These are phyloP conservation scores for Xylaria arbuscula DNA, from an alignment of 2,329 filamentous ascomycete genomes.

Conservation along the genomic window DNA sequence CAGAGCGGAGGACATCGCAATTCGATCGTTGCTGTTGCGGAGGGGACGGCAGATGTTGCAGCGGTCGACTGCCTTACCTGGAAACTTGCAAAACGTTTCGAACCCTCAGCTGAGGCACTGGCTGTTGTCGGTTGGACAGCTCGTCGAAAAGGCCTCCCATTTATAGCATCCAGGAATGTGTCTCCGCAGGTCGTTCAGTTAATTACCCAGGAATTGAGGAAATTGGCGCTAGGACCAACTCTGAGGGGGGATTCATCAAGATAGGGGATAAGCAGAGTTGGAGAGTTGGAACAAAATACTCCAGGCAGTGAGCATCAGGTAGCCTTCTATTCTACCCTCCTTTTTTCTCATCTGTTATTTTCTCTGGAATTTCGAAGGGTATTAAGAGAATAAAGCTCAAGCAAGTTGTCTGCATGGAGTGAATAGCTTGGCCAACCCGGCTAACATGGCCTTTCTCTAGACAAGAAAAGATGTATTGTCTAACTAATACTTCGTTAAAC, in stretches of 20 bases:
- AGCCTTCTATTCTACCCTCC: too few relatives aligned
- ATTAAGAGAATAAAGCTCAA: too few relatives aligned
- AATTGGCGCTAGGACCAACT: background rate
- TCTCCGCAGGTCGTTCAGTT: background rate
- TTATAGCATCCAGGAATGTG: constrained; percentile 27
- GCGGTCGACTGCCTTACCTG: constrained; percentile 36
- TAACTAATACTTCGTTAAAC: background rate
- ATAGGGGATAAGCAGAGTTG: background rate
- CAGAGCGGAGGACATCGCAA: constrained; percentile 34
- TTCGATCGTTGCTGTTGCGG: constrained; percentile 31
- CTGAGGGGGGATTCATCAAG: background rate
- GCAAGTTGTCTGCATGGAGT: too few relatives aligned
- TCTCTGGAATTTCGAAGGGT: too few relatives aligned
- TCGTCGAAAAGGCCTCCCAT: constrained; percentile 31
- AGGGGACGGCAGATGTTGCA: constrained; percentile 30
- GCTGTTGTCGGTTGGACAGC: constrained; percentile 36
- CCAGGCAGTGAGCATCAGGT: background rate
- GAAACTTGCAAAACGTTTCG: constrained; percentile 35
- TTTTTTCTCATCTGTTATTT: too few relatives aligned
- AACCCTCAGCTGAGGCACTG: constrained; percentile 18
- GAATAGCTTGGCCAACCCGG: too few relatives aligned
- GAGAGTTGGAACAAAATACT: background rate
- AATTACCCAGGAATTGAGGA: constrained; percentile 16
- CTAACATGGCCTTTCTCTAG: background rate
- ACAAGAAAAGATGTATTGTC: background rate